These are phyloP conservation scores for Hypoxylon sp. DNA, from an alignment of 2,329 filamentous ascomycete genomes.

Conservation along the genomic window DNA sequence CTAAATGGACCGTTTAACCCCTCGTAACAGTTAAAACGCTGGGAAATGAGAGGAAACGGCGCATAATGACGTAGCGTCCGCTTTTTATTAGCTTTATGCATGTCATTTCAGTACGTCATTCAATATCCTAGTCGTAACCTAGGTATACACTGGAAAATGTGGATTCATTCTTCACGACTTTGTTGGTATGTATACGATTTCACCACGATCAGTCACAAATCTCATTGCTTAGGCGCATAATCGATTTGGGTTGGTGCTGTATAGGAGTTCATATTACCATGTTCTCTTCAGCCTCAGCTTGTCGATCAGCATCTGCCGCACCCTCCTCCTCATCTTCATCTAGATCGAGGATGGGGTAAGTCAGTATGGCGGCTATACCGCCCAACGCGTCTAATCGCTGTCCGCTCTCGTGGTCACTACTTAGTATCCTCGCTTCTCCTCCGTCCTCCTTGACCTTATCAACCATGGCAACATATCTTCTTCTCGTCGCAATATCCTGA, in stretches of 20 bases:
- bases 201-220: background rate
- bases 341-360: conserved; percentile 86
- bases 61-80: conserved; percentile 29
- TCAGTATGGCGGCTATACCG: conserved; percentile 89
- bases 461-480: conserved; percentile 85
- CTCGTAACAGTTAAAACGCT: conserved; percentile 9
- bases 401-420: conserved; percentile 94
- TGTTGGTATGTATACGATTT: background rate
- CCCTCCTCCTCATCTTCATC: conserved; percentile 74
- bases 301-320: conserved; percentile 50
- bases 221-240: background rate
- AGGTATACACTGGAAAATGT: background rate
- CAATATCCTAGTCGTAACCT: conserved; percentile 16
- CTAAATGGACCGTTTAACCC: background rate
- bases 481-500: conserved; percentile 80
- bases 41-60: conserved; percentile 16
- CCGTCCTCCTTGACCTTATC: conserved; percentile 89
- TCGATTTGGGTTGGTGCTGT: conserved; percentile 3
- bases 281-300: conserved; percentile 40
- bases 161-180: background rate
- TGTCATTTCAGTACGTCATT: conserved; percentile 34
- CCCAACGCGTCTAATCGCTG: conserved; percentile 85
- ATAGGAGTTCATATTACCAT: conserved; percentile 46
- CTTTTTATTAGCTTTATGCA: conserved; percentile 26
- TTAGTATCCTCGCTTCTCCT: conserved; percentile 89